Evolutionary conservation across 1,139 yeast species (phyloP).

Genomic region (Taphrina communis): DNA sequence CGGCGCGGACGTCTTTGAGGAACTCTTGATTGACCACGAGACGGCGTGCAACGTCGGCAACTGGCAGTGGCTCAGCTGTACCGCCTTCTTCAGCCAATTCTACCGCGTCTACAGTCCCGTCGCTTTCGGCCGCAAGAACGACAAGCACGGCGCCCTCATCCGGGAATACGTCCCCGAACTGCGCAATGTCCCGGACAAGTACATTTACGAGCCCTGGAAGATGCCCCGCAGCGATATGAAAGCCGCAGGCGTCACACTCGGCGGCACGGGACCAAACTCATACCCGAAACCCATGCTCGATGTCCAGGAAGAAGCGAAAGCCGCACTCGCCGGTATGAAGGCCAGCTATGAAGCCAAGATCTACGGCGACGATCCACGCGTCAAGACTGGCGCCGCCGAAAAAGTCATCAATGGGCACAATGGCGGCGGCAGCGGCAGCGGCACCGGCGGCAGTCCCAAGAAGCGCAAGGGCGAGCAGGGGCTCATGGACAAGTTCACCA

Average conservation of each 20-base stretch:
- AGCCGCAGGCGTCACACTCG: constrained; percentile 27
- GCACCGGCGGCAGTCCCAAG: background rate
- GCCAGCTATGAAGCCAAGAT: constrained; percentile 31
- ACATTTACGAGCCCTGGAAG: constrained; percentile 40
- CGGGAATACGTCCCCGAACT: constrained; percentile 40
- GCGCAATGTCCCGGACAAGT: constrained; percentile 36
- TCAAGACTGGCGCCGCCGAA: constrained; percentile 16
- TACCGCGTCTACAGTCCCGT: constrained; percentile 40
- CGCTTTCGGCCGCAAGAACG: constrained; percentile 38
- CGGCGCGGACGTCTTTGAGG: constrained; percentile 41
- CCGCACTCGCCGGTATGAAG: constrained; percentile 35
- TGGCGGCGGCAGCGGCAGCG: too few species aligned
- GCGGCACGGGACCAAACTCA: constrained; percentile 4
- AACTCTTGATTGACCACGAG: constrained; percentile 38
- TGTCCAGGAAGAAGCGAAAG: constrained; percentile 29
- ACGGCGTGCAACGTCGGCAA: constrained; percentile 40
- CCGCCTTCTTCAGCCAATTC: constrained; percentile 40
- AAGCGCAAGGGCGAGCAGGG: constrained; percentile 35
- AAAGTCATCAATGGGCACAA: constrained; percentile 4
- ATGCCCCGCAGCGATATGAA: constrained; percentile 28
- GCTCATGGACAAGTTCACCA: constrained; percentile 26
- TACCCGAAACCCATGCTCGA: constrained; percentile 39
- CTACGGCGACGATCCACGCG: constrained; percentile 20
- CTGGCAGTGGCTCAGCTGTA: constrained; percentile 40
- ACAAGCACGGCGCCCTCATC: constrained; percentile 35